Base-by-base conservation (phyloP, 139 green algal genomes). In the Spirogloea muscicola region DNA sequence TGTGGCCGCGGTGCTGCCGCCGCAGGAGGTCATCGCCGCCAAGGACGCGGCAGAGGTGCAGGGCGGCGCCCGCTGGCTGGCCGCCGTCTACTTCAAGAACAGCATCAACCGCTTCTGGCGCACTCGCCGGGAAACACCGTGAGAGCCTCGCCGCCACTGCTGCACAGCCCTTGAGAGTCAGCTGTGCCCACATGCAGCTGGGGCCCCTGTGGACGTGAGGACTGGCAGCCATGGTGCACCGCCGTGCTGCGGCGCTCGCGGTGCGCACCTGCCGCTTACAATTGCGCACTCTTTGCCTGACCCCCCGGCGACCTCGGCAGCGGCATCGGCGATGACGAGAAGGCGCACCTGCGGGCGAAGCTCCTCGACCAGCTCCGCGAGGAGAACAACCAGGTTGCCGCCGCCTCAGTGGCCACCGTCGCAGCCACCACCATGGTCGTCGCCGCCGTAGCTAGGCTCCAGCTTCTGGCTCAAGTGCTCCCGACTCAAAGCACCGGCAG, bases 1-100 rank as follows among this genome's bases (percentile, higher is more conserved):
- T 48, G 58, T 73, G 52, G 18, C 2, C 4, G 61, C 18, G 2
- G 25, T 31, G 5, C 18, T 5, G 57, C 18, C 33, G 7, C 5
- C 65, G 66, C 89, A 95, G 91, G 90, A 94, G 21, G 89, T 95
- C 10, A 65, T 95, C 38, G 72, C 59, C 37, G 88, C 72, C 62
- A 81, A 80, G 27, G 78, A 90, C 2, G 79, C 87, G 1, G n/a
- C n/a, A n/a, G 86, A 93, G 37, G 84, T 90, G 62, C 89, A 87
- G 49, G 44, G 31, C 6, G 64, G 33, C 16, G 88, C 83, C 0
- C 81, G 91, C 4, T 97, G 91, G 89, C 81, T 97, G 33, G 91
- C 92, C 3, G 80, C 82, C 1, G 85, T 96, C 13, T 89, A 96
- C 33, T 84, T 97, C 6, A 97, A 97, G 57, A 97, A 97, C 84